Evolutionary conservation across 495 filamentous ascomycete genomes (phyloP), one percentile per base, ranked within the genome.

Genomic region (Astrocystis sublimbata): DNA sequence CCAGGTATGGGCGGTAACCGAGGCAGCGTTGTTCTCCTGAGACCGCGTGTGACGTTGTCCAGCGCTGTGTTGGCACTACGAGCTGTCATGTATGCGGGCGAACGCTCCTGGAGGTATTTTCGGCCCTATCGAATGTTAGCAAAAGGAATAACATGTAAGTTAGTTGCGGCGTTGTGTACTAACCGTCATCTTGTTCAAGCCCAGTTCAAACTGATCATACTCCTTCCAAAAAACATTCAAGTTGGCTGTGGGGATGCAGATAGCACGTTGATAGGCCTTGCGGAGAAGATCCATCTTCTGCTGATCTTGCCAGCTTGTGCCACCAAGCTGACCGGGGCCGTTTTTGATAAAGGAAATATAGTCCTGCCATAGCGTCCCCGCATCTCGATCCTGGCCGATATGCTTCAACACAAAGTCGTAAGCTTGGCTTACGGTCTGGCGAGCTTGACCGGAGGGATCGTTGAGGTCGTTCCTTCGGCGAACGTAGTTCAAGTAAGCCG

Each of bases 211-310:
- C 67, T 87, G 83, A 75, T 97, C 92, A 69, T 98, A 98, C 70
- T 98, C 93, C 76, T 94, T 96, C 94, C 94, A 98, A 9, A 98
- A 73, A 12, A 79, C 81, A 66, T 92, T 91, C 49, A 94, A 83
- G 33, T 85, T 89, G 47, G 88, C 81, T 12, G 88, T 93, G 4
- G 94, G 94, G 54, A 96, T 85, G 63, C 83, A 87, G 41, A 96
- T 88, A 13, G 94, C 93, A 31, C 86, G 87, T 66, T 97, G 93
- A 71, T 97, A 98, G 3, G 90, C 89, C 69, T 93, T 96, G 23
- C 94, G 86, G 21, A 98, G 77, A 62, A 87, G 74, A 65, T 98
- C 94, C 91, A 96, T 96, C 81, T 98, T 98, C 68, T 98, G 94
- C 72, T 91, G 88, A 69, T 97, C 94, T 71, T 98, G 92, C 94